Conservation (phyloP, 2,329 filamentous ascomycete genomes). For the Aspergillus proliferans region DNA sequence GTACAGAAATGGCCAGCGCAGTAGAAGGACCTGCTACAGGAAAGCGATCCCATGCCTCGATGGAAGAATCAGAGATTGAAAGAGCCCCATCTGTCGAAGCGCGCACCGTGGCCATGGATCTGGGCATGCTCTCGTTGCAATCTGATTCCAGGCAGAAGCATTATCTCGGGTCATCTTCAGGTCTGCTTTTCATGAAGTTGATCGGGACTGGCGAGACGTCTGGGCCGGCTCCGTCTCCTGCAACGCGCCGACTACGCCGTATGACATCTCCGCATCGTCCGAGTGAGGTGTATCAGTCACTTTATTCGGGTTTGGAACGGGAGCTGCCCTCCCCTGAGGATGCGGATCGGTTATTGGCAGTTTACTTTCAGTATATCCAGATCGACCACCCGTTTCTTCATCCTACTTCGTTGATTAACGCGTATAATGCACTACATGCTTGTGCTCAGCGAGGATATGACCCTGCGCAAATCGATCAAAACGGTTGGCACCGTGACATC, state of each 20-base stretch:
- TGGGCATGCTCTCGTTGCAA: conserved; percentile 34
- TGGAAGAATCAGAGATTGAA: conserved; percentile 11
- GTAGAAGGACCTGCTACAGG: background rate
- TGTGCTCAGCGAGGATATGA: conserved; percentile 11
- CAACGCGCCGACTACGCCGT: background rate
- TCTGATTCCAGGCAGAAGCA: conserved; percentile 34
- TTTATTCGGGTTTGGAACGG: conserved; percentile 7
- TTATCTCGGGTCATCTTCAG: conserved; percentile 35
- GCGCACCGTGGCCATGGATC: conserved; percentile 27
- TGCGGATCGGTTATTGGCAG: conserved; percentile 14
- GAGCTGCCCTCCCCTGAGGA: conserved; percentile 21
- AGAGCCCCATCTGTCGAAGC: conserved; percentile 16
- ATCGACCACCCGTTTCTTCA: conserved; percentile 27
- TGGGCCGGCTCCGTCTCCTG: background rate
- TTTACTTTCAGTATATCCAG: conserved; percentile 25
- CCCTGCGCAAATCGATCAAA: conserved; percentile 11
- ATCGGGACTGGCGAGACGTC: conserved; percentile 10
- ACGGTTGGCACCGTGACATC: conserved; percentile 19
- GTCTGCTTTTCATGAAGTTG: conserved; percentile 28
- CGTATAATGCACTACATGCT: conserved; percentile 19
- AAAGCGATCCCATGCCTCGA: conserved; percentile 13
- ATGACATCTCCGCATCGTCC: background rate
- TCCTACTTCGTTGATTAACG: conserved; percentile 18
- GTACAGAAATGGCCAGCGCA: background rate
- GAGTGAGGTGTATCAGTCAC: conserved; percentile 4